Evolutionary conservation across 2,329 filamentous ascomycete species (phyloP), one percentile per base, ranked within the genome.

Genomic region (Pseudogymnoascus verrucosus): DNA sequence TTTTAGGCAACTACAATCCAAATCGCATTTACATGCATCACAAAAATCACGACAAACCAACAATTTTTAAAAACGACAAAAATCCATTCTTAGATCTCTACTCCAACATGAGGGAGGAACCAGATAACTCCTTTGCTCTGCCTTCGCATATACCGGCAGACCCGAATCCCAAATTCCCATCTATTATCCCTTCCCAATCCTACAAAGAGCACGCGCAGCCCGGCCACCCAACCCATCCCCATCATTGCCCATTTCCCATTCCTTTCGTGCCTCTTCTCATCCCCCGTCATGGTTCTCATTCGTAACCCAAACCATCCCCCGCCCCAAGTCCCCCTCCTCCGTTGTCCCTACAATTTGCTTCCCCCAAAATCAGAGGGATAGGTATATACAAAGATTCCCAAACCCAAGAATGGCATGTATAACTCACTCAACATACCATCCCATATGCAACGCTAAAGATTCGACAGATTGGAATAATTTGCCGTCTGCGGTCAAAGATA

Each of bases 91-190:
- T 57, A 57, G 26, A 57, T 57, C 47, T n/a, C 47, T 16, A 54
- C 47, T 54, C 47, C 47, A 54, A 54, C 47, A 54, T 2, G 5
- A 31, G 26, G 47, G 47, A 23, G 47, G 47, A 57, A 57, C n/a
- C 26, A 19, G n/a, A 78, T 7, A 80, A 80, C 66, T 72, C 74
- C 10, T 75, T 75, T 5, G 68, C 71, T 1, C 70, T 65, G 1
- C 71, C 69, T 14, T 1, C 70, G 39, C 1, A 68, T 31, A 16
- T 19, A 8, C 23, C 26, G 47, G 47, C 47, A 54, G 47, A 51
- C 44, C 4, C 65, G 74, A 69, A 16, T 62, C 70, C 44, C 57
- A 65, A 65, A 47, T 62, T 60, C 14, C 57, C 47, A 47, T 66
- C 10, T 74, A 76, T 57, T 57, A 57, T n/a, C 47, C 26, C 47